Evolutionary conservation across 805 yeast species (phyloP).

Genomic region (Nakazawaea anatomiae): DNA sequence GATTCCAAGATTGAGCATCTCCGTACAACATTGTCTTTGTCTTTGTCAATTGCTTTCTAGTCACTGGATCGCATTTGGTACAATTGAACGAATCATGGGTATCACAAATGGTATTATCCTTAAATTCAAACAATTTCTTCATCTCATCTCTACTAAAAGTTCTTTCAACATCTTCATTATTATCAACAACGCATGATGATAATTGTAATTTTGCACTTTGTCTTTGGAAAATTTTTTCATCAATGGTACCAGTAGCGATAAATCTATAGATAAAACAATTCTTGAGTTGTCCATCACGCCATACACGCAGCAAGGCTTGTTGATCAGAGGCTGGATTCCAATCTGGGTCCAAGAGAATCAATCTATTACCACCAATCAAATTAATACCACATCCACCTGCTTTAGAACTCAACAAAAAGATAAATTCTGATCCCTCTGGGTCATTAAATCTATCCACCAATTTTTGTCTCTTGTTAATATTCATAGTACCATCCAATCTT

Average conservation of each 20-base stretch:
- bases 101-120: constrained; percentile 67
- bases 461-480: constrained; percentile 86
- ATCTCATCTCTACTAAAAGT: constrained; percentile 80
- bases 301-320: constrained; percentile 94
- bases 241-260: constrained; percentile 91
- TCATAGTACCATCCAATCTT: constrained; percentile 90
- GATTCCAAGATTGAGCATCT: constrained; percentile 98
- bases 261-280: constrained; percentile 94
- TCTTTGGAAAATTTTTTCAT: constrained; percentile 92
- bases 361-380: constrained; percentile 90
- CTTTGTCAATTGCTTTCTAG: constrained; percentile 53
- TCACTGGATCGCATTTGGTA: constrained; percentile 55
- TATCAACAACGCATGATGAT: constrained; percentile 95
- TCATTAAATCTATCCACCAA: constrained; percentile 88
- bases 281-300: constrained; percentile 99
- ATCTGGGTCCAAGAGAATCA: constrained; percentile 82
- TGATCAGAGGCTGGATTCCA: constrained; percentile 99
- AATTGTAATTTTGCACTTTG: constrained; percentile 91
- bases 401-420: constrained; percentile 84
- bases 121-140: constrained; percentile 66
- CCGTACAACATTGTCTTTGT: constrained; percentile 93
- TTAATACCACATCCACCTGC: constrained; percentile 99
- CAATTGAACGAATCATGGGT: constrained; percentile 92
- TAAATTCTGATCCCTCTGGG: constrained; percentile 82
- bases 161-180: constrained; percentile 90